These are phyloP conservation scores for Lodderomyces margitis DNA, from an alignment of 1,139 yeast species.

Conservation along the genomic window DNA sequence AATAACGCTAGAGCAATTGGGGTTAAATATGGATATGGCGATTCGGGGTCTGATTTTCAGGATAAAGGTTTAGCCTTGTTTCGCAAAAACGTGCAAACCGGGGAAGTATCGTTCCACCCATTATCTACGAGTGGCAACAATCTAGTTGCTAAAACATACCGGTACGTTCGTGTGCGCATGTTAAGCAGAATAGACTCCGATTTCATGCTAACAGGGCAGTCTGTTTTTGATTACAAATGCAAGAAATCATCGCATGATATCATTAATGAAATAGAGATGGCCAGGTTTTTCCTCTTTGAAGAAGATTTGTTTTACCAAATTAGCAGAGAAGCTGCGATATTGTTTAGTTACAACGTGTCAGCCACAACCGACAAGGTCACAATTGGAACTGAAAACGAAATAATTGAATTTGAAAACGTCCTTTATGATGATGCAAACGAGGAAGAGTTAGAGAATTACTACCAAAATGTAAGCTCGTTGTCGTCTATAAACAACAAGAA, in stretches of 20 bases:
- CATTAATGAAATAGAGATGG: constrained; percentile 54
- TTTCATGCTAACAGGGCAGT: constrained; percentile 48
- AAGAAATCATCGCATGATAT: constrained; percentile 20
- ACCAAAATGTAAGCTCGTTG: constrained; percentile 26
- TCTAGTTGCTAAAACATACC: constrained; percentile 26
- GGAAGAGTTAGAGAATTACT: constrained; percentile 34
- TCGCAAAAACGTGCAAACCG: constrained; percentile 36
- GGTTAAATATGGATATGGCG: constrained; percentile 87
- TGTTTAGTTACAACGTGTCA: constrained; percentile 71
- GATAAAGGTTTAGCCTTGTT: constrained; percentile 77
- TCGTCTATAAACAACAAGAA: constrained; percentile 36
- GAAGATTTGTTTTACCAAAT: constrained; percentile 76
- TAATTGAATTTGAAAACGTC: constrained; percentile 67
- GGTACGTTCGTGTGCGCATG: constrained; percentile 53
- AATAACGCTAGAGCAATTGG: constrained; percentile 56
- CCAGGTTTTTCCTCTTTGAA: constrained; percentile 76
- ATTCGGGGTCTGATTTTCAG: constrained; percentile 75
- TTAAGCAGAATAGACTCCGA: constrained; percentile 46
- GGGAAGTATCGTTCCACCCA: constrained; percentile 37
- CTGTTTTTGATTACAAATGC: constrained; percentile 27
- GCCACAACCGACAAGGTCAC: constrained; percentile 66
- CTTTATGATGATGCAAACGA: constrained; percentile 46
- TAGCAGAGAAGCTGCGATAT: constrained; percentile 68
- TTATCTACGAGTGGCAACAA: constrained; percentile 18
- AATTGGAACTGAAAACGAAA: constrained; percentile 64